Percentiles rank a stretch among this genome's conserved stretches.
These are phyloP conservation scores for Penicillium manginii DNA, from an alignment of 495 filamentous ascomycete species.

Conservation along the genomic window DNA sequence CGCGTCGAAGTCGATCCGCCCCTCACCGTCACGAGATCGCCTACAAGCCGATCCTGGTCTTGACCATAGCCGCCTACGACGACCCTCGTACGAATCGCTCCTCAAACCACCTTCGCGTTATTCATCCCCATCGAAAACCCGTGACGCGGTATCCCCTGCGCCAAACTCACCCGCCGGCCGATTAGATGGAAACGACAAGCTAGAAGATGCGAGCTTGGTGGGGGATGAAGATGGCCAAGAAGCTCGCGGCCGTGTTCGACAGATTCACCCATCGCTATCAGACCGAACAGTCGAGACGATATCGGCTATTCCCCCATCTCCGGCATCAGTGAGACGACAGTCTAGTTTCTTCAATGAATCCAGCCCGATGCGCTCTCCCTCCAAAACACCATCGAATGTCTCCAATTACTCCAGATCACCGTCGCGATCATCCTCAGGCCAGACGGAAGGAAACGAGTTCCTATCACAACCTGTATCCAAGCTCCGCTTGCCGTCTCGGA, in stretches of 20 bases:
- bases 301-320: constrained; percentile 65
- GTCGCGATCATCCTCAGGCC: constrained; percentile 46
- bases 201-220: constrained; percentile 22
- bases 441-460: constrained; percentile 33
- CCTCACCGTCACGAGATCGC: constrained; percentile 51
- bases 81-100: constrained; percentile 47
- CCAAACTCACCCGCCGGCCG: constrained; percentile 23
- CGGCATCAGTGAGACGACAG: constrained; percentile 55
- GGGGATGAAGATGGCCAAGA: constrained; percentile 31
- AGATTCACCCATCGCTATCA: constrained; percentile 59
- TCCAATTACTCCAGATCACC: constrained; percentile 53
- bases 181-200: constrained; percentile 21
- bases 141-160: constrained; percentile 15
- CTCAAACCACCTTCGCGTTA: constrained; percentile 42
- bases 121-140: constrained; percentile 29
- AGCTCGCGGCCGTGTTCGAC: constrained; percentile 35
- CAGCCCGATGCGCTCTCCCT: constrained; percentile 59
- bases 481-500: constrained; percentile 37
- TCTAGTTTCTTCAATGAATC: constrained; percentile 65
- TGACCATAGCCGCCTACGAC: constrained; percentile 37
- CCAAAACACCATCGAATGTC: constrained; percentile 58
- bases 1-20: constrained; percentile 38
- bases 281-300: constrained; percentile 72
- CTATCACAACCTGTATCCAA: constrained; percentile 32
- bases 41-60: constrained; percentile 47